phyloP scores from a whole-genome alignment of 345 rosid genomes.

The Dipteronia sinensis region DNA sequence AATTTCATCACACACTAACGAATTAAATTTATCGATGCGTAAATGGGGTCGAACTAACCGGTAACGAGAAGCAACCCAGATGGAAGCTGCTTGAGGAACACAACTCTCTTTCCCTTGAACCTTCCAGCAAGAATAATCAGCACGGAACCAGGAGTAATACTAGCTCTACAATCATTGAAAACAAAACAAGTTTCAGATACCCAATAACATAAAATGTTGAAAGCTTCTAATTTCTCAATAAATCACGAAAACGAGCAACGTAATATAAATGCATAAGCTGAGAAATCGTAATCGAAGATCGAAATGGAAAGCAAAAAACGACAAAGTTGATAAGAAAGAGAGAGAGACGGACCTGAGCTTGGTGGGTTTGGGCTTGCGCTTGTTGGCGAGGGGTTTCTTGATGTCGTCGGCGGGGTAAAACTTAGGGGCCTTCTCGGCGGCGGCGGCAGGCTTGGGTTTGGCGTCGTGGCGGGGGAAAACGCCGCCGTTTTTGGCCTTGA shows the following conservation, averaged over 20 bases:
- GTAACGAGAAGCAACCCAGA: conserved; percentile 85
- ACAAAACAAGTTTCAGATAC: background rate
- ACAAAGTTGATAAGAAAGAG: background rate
- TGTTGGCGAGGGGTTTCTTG: conserved; percentile 61
- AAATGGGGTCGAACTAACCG: conserved; percentile 40
- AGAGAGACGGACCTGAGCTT: conserved; percentile 54
- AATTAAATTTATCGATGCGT: too few species aligned
- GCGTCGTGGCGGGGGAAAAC: conserved; percentile 66
- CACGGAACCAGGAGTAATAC: conserved; percentile 70
- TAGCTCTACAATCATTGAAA: conserved; percentile 41
- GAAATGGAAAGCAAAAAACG: background rate
- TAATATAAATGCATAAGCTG: too few species aligned
- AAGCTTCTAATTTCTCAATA: background rate
- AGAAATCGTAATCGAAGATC: background rate
- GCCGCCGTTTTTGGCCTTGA: conserved; percentile 75
- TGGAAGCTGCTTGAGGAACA: conserved; percentile 77
- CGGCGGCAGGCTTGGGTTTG: conserved; percentile 41
- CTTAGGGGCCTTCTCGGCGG: conserved; percentile 56
- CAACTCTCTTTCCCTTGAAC: conserved; percentile 88
- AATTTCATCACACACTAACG: background rate
- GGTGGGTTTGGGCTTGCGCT: conserved; percentile 63
- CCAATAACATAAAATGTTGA: background rate
- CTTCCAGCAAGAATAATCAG: conserved; percentile 77
- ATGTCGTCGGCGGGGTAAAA: conserved; percentile 77
- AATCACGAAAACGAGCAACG: too few species aligned